These are phyloP conservation scores for Lasiodiplodia sp. DNA, from an alignment of 2,329 filamentous ascomycete genomes.

Conservation along the genomic window DNA sequence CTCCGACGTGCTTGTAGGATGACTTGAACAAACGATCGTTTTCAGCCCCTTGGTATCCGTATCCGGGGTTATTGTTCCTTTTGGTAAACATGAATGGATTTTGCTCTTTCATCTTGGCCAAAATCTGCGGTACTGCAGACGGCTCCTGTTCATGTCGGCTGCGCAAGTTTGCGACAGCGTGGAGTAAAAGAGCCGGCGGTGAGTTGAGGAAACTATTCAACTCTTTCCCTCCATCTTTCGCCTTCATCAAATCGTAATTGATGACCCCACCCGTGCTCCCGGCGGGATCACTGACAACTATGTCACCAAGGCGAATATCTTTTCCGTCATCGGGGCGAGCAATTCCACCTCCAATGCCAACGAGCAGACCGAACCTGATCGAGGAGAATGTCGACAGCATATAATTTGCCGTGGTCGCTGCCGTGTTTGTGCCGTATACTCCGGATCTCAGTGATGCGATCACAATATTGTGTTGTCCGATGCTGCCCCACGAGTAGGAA, in stretches of 20 bases:
- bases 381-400: neutral
- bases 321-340: neutral
- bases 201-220: neutral
- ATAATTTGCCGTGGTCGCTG: neutral
- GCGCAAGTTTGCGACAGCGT: neutral
- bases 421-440: neutral
- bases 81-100: neutral
- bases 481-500: neutral
- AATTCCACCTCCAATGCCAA: neutral
- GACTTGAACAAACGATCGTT: neutral
- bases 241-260: neutral
- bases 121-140: neutral
- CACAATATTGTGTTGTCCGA: slow-evolving; percentile 1
- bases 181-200: slow-evolving; percentile 26
- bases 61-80: neutral
- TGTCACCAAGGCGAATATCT: slow-evolving; percentile 4
- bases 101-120: neutral
- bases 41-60: neutral
- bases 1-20: neutral
- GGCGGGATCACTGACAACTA: neutral
- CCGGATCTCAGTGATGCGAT: neutral
- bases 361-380: neutral
- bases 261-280: neutral
- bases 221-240: neutral
- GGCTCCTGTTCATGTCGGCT: neutral